Evolutionary conservation across 768 basidiomycete species (phyloP).

Genomic region (Floccularia luteovirens): DNA sequence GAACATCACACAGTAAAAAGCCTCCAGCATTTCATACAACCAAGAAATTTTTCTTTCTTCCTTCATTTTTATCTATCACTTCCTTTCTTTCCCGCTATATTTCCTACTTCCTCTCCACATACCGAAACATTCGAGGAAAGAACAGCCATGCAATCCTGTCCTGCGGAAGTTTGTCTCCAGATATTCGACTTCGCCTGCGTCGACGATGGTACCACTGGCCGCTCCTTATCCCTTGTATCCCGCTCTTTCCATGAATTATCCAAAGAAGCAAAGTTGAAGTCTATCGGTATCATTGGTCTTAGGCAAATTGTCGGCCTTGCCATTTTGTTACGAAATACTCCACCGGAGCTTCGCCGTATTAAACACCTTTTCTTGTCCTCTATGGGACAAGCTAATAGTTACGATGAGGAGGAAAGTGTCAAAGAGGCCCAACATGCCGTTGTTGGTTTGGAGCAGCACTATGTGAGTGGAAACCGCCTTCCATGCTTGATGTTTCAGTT

Average conservation of each 20-base stretch:
- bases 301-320: constrained; percentile 16
- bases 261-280: constrained; percentile 16
- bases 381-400: constrained; percentile 6
- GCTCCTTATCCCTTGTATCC: constrained; percentile 27
- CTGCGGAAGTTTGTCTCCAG: constrained; percentile 17
- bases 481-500: neutral
- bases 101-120: neutral
- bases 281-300: constrained; percentile 17
- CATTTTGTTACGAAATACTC: constrained; percentile 11
- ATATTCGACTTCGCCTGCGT: constrained; percentile 26
- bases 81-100: neutral
- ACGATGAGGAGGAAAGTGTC: neutral
- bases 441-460: constrained; percentile 1
- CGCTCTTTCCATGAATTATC: constrained; percentile 17
- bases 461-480: constrained; percentile 3
- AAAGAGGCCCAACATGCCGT: neutral
- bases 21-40: no score
- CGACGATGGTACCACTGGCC: constrained; percentile 25
- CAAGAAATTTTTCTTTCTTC: no score
- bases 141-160: constrained; percentile 11
- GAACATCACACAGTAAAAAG: no score
- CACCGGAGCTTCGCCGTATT: constrained; percentile 14
- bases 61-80: no score
- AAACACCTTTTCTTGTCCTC: constrained; percentile 19
- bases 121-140: neutral